These are phyloP conservation scores for Saccharomyces paradoxus DNA, from an alignment of 805 yeast species.

Conservation along the genomic window DNA sequence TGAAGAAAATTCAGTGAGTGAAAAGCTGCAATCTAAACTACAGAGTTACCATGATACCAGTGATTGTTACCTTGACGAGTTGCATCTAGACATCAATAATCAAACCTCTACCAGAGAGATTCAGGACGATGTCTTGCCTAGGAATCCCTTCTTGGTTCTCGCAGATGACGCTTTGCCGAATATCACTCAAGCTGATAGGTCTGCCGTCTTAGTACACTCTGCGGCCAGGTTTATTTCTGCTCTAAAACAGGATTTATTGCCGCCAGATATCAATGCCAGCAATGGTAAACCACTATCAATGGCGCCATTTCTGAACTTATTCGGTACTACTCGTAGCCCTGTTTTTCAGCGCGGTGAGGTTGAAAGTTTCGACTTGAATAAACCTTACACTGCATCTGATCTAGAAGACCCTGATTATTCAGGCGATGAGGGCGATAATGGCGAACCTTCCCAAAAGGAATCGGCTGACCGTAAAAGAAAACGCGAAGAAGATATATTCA, in stretches of 20 bases:
- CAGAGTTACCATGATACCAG: conserved; percentile 36
- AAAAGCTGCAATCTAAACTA: conserved; percentile 47
- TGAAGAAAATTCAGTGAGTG: conserved; percentile 34
- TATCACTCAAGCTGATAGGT: conserved; percentile 57
- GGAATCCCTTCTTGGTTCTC: conserved; percentile 67
- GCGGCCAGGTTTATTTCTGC: conserved; percentile 59
- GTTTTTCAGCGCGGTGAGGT: conserved; percentile 26
- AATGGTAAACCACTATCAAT: conserved; percentile 49
- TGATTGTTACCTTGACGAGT: conserved; percentile 47
- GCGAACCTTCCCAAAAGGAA: neutral
- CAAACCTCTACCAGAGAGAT: conserved; percentile 49
- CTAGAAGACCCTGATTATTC: conserved; percentile 34
- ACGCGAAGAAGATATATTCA: conserved; percentile 11
- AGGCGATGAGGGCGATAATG: conserved; percentile 1
- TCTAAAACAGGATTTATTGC: conserved; percentile 44
- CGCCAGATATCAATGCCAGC: conserved; percentile 51
- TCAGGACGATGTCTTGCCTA: conserved; percentile 60
- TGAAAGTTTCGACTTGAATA: conserved; percentile 31
- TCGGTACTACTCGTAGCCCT: conserved; percentile 60
- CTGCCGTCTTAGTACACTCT: conserved; percentile 59
- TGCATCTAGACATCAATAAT: conserved; percentile 35
- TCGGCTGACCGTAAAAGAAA: conserved; percentile 4
- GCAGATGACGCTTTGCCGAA: conserved; percentile 67
- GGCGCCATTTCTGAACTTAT: conserved; percentile 58
- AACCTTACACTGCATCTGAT: conserved; percentile 39